Evolutionary conservation across 2,329 filamentous ascomycete genomes (phyloP), one percentile per base, ranked within the genome.

Genomic region (Aspergillus persii): DNA sequence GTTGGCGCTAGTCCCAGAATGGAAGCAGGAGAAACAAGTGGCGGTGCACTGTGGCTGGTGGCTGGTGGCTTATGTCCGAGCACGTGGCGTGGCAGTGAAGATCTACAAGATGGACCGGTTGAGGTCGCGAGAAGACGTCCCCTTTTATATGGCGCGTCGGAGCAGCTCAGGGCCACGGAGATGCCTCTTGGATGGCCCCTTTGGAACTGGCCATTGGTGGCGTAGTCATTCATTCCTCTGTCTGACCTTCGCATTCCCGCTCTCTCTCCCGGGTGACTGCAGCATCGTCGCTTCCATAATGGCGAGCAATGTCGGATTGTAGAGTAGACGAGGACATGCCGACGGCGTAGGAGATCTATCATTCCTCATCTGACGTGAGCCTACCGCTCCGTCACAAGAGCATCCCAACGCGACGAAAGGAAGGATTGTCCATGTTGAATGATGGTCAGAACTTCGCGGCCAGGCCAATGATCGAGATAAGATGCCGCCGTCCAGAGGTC

Each of bases 181-280:
- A 4, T 15, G 15, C n/a, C 36, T 15, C 36, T 23, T 31, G 36
- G 39, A 52, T 52, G 47, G 48, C 18, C 6, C 18, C 26, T 6
- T 27, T 9, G 41, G n/a, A 31, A 50, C 12, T 15, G 39, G 49
- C 18, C 18, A 23, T 58, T 30, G 44, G 60, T 64, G 60, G 61
- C 56, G 53, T 59, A 57, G 61, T 61, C 57, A 61, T 58, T 54
- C 44, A 36, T 36, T 36, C 33, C 46, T 51, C 41, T 58, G 61
- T 61, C 62, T 63, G 61, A 63, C 61, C 60, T 50, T 27, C 49
- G 26, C 30, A 33, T 53, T 58, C 33, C 39, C 41, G 30, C 30
- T 54, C 33, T 48, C 31, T 47, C 52, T 50, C 54, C 54, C 59
- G 52, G 50, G 50, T 66, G 59, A 60, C 57, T 56, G 50, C 61